Evolutionary conservation across 331 rosid genomes (phyloP), one percentile per base, ranked within the genome.

Genomic region (Malus hybrid): DNA sequence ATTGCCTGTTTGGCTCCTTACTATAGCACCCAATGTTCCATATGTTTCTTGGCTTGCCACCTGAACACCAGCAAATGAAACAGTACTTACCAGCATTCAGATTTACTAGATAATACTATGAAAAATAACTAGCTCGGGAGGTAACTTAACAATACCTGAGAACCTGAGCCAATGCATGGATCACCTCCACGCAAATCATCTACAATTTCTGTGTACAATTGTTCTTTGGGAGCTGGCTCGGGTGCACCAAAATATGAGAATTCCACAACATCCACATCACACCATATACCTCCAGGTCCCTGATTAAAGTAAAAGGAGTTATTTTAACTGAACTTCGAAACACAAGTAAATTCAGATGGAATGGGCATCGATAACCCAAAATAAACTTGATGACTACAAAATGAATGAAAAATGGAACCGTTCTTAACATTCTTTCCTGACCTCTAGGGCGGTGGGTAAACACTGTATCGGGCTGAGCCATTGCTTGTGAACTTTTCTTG

Each of bases 271-370:
- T 94, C 99, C 70, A 94, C 99, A 82, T 94, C 99, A 59, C 99
- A 94, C 99, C 99, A 94, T 69, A 94, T 96, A 13, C 97, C 99
- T 71, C 99, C 99, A 22, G 99, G 99, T 34, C 99, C 99, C 99
- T 94, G 89, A 67, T 90, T 78, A 71, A 72, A 69, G 66, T 59
- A 76, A 74, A 69, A 61, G 74, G 57, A 76, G 62, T 50, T 24
- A 19, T 27, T 75, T 32, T 63, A 55, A 14, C 31, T 29, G 1
- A 29, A 66, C 2, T 66, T 65, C 0, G 3, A 36, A 66, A 10
- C 16, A 66, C 52, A 64, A 64, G 20, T n/a, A 73, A 42, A 34
- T 15, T 60, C 68, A 73, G 28, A 63, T 73, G 42, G 76, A 60
- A 72, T 1, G 2, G 15, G 42, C 18, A 31, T 27, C 15, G 20